Evolutionary conservation across 176 grass and related monocot species (phyloP).

Genomic region (Triticum aestivum): DNA sequence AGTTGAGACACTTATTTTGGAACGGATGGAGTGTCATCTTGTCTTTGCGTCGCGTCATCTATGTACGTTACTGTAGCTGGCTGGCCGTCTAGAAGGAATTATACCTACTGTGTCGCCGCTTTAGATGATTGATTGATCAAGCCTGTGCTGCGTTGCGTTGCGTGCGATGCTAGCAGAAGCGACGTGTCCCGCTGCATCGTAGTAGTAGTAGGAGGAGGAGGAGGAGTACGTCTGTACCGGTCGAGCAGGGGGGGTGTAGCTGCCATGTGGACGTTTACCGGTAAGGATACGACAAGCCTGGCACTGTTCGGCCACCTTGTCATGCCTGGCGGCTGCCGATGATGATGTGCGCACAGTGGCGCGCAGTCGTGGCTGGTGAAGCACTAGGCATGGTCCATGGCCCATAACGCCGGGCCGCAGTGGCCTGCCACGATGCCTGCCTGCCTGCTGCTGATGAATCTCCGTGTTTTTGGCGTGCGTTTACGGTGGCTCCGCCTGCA

Average conservation of each 20-base stretch:
- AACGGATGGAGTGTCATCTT: not conserved
- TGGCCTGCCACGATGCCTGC: not conserved
- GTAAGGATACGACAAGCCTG: not conserved
- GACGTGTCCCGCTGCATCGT: not conserved
- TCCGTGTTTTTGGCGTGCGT: not conserved
- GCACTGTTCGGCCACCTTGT: not conserved
- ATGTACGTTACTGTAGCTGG: not conserved
- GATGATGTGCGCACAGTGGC: not conserved
- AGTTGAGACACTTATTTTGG: too few relatives aligned
- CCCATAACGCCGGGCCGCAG: not conserved
- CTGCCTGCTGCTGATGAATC: not conserved
- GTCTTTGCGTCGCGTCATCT: not conserved
- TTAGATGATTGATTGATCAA: not conserved
- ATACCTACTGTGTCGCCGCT: too few relatives aligned
- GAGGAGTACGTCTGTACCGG: too few relatives aligned
- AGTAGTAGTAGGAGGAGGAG: too few relatives aligned
- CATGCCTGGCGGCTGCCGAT: not conserved
- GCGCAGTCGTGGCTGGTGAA: not conserved
- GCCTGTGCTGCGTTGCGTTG: too few relatives aligned
- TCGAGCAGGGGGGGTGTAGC: not conserved
- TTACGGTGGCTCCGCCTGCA: not conserved
- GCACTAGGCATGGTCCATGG: not conserved
- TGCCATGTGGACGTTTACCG: not conserved
- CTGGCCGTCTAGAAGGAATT: not conserved
- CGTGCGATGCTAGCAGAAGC: not conserved